Evolutionary conservation across 352 stramenopile species (phyloP).

Genomic region (Thraustochytrium sp.): DNA sequence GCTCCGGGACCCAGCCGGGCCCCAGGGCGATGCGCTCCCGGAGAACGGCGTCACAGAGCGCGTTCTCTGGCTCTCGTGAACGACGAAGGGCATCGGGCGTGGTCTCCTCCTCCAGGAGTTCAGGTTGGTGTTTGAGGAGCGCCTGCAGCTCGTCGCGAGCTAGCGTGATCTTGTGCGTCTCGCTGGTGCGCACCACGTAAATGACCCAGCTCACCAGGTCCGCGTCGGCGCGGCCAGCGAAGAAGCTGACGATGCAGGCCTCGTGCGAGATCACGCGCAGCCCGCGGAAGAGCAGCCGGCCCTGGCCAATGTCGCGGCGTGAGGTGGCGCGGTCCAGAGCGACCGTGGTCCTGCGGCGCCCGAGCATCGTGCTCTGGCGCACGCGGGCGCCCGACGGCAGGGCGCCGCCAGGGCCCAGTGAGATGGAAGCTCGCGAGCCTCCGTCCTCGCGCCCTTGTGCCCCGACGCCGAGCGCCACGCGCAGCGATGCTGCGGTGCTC

Average conservation of each 20-base stretch:
- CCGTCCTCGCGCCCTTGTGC: not conserved
- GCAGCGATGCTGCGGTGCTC: too few species aligned
- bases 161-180: not conserved
- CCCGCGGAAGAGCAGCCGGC: not conserved
- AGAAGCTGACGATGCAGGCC: not conserved
- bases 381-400: not conserved
- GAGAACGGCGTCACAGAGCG: not conserved
- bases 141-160: not conserved
- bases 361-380: not conserved
- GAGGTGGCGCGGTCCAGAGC: not conserved
- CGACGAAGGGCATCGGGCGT: not conserved
- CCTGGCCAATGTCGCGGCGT: constrained; percentile 2
- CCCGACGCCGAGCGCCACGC: too few species aligned
- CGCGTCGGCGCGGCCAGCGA: not conserved
- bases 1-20: not conserved
- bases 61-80: not conserved
- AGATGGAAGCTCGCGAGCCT: not conserved
- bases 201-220: not conserved
- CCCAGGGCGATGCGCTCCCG: not conserved
- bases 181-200: not conserved
- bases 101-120: not conserved
- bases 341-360: not conserved
- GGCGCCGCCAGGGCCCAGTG: not conserved
- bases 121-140: not conserved
- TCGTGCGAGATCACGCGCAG: not conserved